Evolutionary conservation across 23 red algal species (phyloP), one percentile per base, ranked within the genome.

Genomic region (Gracilariopsis chorda): DNA sequence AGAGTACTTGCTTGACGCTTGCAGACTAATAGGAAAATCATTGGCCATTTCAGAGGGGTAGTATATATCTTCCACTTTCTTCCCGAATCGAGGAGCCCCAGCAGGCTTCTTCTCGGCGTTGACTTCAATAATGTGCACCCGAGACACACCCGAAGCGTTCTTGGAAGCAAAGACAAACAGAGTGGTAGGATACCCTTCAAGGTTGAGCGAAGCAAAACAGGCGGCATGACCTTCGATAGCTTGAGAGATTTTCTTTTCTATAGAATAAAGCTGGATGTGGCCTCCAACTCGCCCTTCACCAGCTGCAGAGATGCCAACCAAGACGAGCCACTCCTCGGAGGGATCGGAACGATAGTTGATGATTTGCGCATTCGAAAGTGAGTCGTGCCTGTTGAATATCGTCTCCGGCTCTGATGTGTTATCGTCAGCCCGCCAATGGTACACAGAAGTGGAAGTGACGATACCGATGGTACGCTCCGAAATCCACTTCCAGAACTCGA

Each of bases 401-500:
- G 94, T 96, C 34, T 91, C 90, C 21, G 97, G 97, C 42, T 90
- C 90, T 43, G 90, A 93, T 2, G 92, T 84, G 46, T 60, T 48
- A 25, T 95, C 93, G 42, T 80, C 84, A 39, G 85, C 63, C 6
- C 75, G 53, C 97, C 97, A 99, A 51, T 94, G 93, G 68, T 92
- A 99, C 34, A 99, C 92, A 30, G 93, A 77, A 10, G 93, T 77
- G 10, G 83, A 46, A 40, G 97, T 99, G 24, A 99, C 84, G 23
- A 99, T 94, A 1, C 97, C 97, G 19, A 99, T 53, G 3, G 97
- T 99, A 25, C 87, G 82, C 69, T 69, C 67, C 5, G 90, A 94
- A 17, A 99, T 47, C 97, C 97, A 99, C 52, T 95, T 96, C 93
- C 93, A 96, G 58, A 95, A 99, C 46, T 94, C 81, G 20, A 99